Base-by-base conservation (phyloP, 2,329 filamentous ascomycete species). In the Zymoseptoria pseudotritici region DNA sequence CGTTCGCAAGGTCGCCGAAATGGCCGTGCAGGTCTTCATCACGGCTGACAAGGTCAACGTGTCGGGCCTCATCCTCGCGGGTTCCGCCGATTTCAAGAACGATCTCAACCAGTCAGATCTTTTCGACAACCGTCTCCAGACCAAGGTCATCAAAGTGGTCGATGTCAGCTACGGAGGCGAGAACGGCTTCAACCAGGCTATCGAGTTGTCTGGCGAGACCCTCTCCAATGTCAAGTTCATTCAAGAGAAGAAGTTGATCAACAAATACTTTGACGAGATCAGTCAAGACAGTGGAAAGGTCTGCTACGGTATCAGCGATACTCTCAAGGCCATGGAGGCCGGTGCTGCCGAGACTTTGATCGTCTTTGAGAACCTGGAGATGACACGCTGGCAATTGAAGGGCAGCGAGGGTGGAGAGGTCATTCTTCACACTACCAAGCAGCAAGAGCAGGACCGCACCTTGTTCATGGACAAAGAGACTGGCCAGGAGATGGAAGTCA, bases 151-250 rank as follows among this genome's bases (percentile, higher is more conserved):
- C 84, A 99, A 99, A 80, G 90, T 99, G 52, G 95, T 99, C 42
- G 94, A 99, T 75, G 95, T 99, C 52, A 97, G 93, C 13, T 99
- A 99, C 72, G 94, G 94, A 76, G 94, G 94, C 69, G 95, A 99
- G 80, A 97, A 97, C 81, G 94, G 94, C 53, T 99, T 99, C 84
- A 99, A 99, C 81, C 95, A 99, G 80, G 94, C 94, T 62, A 99
- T 99, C 66, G 94, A 99, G 74, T 78, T 99, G 71, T 88, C 94
- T 24, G 85, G 91, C 7, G 95, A 99, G 82, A 99, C 94, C 7
- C 84, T 99, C 54, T 90, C 92, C 78, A 99, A 97, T 74, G 94
- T 99, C 84, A 99, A 99, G 80, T 99, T 99, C 77, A 97, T 99
- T 75, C 94, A 99, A 79, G 94, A 99, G 84, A 99, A 99, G 88